Evolutionary conservation across 306 rosid species (phyloP), one percentile per base, ranked within the genome.

Genomic region (Vachellia collinsii): DNA sequence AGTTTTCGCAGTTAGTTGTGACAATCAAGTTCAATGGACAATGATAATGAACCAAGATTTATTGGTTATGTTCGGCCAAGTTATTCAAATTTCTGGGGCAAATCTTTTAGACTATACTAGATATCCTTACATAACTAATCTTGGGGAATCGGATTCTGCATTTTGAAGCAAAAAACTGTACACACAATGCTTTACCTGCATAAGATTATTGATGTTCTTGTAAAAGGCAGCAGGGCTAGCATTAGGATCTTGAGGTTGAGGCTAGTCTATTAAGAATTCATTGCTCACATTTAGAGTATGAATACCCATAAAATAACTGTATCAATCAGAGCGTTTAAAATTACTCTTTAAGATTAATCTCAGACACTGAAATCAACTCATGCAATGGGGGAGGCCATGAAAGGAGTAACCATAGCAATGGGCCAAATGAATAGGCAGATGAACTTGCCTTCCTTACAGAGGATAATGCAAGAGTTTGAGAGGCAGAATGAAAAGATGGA

Each of bases 361-460:
- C 82, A 90, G 94, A 90, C 94, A 17, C 74, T 88, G 79, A 90
- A 90, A 81, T 90, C 94, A 5, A 90, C 94, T 50, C 94, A 90
- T 85, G 92, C 92, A 10, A 90, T 90, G 94, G 94, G 94, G 56
- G 94, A 90, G 80, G 94, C 92, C 56, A 90, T 90, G 94, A 90
- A 90, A 74, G 94, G 92, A 10, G 94, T 90, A 38, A 88, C 94
- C n/a, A 90, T 88, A 78, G 91, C 94, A 23, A 88, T 90, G 94
- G 94, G 92, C 5, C 90, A 87, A 77, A 90, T 85, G 91, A 88
- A 86, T 80, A 85, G 94, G 74, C 92, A 64, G 87, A 88, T 90
- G 92, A 88, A 90, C 88, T 51, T 90, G 87, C 94, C 94, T 19
- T 88, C 92, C 50, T 68, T 90, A 70, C 92, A 90, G 81, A 90